phyloP scores from a whole-genome alignment of 2,329 filamentous ascomycete species.

The Aureobasidium sp. region DNA sequence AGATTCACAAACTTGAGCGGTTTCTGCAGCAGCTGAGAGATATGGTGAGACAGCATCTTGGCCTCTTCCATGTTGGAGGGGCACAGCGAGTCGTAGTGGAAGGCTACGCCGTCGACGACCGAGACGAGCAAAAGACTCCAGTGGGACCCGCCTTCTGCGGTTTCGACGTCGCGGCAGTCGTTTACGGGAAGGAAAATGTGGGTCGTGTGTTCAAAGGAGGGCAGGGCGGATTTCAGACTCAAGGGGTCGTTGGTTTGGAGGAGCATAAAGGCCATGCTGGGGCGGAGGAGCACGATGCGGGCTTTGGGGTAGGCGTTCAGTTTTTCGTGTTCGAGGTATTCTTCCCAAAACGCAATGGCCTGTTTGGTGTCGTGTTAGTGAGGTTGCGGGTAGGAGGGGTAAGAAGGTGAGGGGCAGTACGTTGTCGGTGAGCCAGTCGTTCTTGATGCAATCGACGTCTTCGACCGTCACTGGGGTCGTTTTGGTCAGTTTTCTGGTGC shows the following conservation, averaged over 20 bases:
- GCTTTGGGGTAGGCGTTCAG: slow-evolving; percentile 71
- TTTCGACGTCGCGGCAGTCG: slow-evolving; percentile 65
- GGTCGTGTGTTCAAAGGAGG: slow-evolving; percentile 69
- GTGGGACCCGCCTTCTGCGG: slow-evolving; percentile 84
- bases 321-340: slow-evolving; percentile 86
- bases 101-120: slow-evolving; percentile 79
- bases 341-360: slow-evolving; percentile 98
- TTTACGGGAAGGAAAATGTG: slow-evolving; percentile 96
- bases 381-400: neutral
- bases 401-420: slow-evolving; percentile 39
- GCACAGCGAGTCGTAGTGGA: slow-evolving; percentile 88
- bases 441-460: slow-evolving; percentile 78
- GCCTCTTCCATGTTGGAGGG: slow-evolving; percentile 70
- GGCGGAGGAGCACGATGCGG: slow-evolving; percentile 81
- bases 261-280: slow-evolving; percentile 86
- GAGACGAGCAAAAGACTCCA: slow-evolving; percentile 91
- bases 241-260: slow-evolving; percentile 59
- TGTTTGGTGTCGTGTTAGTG: slow-evolving; percentile 27
- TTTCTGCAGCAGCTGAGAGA: slow-evolving; percentile 58
- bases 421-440: slow-evolving; percentile 97
- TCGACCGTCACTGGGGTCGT: slow-evolving; percentile 67
- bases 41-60: slow-evolving; percentile 56
- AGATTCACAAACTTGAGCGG: slow-evolving; percentile 70
- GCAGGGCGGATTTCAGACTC: slow-evolving; percentile 58
- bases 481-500: slow-evolving; percentile 13